These are phyloP conservation scores for Mycena filopes DNA, from an alignment of 768 basidiomycete genomes.

Conservation along the genomic window DNA sequence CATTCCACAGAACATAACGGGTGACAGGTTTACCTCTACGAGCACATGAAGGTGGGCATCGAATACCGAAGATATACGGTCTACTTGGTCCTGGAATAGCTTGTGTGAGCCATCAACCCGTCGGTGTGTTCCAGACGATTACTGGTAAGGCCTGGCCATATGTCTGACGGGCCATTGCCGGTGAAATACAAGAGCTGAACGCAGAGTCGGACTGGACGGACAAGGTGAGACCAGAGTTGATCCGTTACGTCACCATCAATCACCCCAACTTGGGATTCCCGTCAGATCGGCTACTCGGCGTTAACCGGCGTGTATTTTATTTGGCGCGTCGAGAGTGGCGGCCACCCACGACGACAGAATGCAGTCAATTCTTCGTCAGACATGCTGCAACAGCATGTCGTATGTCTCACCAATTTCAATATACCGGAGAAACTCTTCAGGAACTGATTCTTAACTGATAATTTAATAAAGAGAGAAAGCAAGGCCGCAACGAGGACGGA, in stretches of 20 bases:
- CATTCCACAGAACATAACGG: neutral
- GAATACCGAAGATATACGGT: slow-evolving; percentile 65
- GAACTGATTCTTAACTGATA: neutral
- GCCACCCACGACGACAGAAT: no score
- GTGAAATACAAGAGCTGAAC: neutral
- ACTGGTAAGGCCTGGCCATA: slow-evolving; percentile 70
- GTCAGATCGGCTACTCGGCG: no score
- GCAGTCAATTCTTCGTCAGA: no score
- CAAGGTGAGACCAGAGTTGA: neutral
- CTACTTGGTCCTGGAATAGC: slow-evolving; percentile 73
- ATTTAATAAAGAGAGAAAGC: neutral
- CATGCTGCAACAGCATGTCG: no score
- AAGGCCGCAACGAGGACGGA: slow-evolving; percentile 24
- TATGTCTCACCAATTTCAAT: neutral
- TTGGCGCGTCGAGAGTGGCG: no score
- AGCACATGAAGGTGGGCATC: slow-evolving; percentile 75
- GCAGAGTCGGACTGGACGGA: neutral
- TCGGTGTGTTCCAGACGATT: slow-evolving; percentile 32
- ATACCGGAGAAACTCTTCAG: neutral
- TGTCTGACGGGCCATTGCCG: slow-evolving; percentile 39
- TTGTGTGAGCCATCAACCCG: slow-evolving; percentile 18
- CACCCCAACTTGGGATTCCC: neutral
- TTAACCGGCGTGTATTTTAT: no score
- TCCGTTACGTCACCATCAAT: slow-evolving; percentile 7
- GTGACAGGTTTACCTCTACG: slow-evolving; percentile 61